Evolutionary conservation across 2,329 filamentous ascomycete genomes (phyloP).

Genomic region (Byssoonygena ceratinophila): DNA sequence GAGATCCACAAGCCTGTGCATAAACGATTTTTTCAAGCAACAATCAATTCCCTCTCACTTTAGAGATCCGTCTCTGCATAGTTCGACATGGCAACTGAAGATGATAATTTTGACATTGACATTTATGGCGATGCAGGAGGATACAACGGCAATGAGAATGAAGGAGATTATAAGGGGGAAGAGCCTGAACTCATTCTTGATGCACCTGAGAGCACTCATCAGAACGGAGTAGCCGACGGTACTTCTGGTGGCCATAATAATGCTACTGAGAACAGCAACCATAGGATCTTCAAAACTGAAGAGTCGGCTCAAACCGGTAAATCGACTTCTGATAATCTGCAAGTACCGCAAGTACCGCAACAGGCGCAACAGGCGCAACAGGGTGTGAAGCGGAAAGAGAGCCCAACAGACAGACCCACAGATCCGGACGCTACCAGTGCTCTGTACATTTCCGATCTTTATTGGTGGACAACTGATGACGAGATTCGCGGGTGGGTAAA

Average conservation of each 20-base stretch:
- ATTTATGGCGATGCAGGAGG: slow-evolving; percentile 54
- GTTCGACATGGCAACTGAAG: slow-evolving; percentile 44
- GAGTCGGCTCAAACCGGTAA: slow-evolving; percentile 17
- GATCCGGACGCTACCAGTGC: slow-evolving; percentile 57
- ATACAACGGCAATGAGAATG: slow-evolving; percentile 40
- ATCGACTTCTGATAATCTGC: slow-evolving; percentile 15
- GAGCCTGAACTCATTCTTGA: slow-evolving; percentile 33
- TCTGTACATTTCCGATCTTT: slow-evolving; percentile 75
- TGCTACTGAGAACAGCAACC: slow-evolving; percentile 21
- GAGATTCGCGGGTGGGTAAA: slow-evolving; percentile 81
- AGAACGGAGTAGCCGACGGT: slow-evolving; percentile 20
- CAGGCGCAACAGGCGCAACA: slow-evolving; percentile 48
- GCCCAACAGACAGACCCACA: slow-evolving; percentile 43
- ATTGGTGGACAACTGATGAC: slow-evolving; percentile 96
- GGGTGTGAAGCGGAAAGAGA: slow-evolving; percentile 53
- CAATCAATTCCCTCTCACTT: slow-evolving; percentile 26
- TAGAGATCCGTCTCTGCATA: slow-evolving; percentile 22
- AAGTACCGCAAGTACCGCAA: slow-evolving; percentile 36
- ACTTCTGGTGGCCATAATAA: slow-evolving; percentile 22
- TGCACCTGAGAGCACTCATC: slow-evolving; percentile 27
- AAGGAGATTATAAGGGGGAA: slow-evolving; percentile 34
- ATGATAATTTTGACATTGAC: slow-evolving; percentile 62
- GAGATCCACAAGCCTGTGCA: slow-evolving; percentile 31
- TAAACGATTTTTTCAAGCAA: slow-evolving; percentile 29
- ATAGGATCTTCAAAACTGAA: slow-evolving; percentile 18